These are phyloP conservation scores for Spizellomyces sp. DNA, from an alignment of 192 early-diverging fungal genomes.

Conservation along the genomic window DNA sequence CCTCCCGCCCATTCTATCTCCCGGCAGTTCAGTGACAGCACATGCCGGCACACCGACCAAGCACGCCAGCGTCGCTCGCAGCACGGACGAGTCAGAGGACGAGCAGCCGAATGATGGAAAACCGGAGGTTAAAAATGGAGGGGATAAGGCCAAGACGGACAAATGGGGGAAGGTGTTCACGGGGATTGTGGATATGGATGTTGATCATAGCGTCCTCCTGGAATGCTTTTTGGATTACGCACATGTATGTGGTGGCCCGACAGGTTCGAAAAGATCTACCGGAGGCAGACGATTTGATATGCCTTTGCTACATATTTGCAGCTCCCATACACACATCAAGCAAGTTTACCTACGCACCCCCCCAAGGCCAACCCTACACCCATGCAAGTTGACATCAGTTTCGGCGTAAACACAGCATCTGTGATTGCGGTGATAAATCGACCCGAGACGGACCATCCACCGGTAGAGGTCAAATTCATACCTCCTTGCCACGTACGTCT, in stretches of 20 bases:
- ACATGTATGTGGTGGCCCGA: slow-evolving; percentile 19
- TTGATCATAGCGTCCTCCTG: slow-evolving; percentile 28
- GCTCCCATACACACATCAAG: slow-evolving; percentile 21
- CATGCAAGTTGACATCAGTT: slow-evolving; percentile 27
- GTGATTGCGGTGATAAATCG: slow-evolving; percentile 23
- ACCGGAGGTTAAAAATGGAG: background rate
- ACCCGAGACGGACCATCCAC: slow-evolving; percentile 6
- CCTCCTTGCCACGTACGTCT: slow-evolving; percentile 34
- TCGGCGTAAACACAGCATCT: slow-evolving; percentile 5
- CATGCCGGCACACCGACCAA: background rate
- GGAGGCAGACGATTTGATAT: background rate
- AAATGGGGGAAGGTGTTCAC: slow-evolving; percentile 31
- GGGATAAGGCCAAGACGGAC: background rate
- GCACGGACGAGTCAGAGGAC: slow-evolving; percentile 19
- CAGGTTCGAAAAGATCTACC: background rate
- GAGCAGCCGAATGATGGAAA: background rate
- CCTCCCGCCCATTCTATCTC: slow-evolving; percentile 25
- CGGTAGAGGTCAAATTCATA: slow-evolving; percentile 27
- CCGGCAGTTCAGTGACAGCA: slow-evolving; percentile 8
- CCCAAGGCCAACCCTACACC: slow-evolving; percentile 13
- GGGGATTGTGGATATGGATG: slow-evolving; percentile 23
- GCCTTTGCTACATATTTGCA: background rate
- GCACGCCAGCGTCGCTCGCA: slow-evolving; percentile 7
- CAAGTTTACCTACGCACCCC: slow-evolving; percentile 17
- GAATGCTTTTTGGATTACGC: slow-evolving; percentile 31